Conservation (phyloP, 148 eudicot genomes). For the Rhododendron henanense region DNA sequence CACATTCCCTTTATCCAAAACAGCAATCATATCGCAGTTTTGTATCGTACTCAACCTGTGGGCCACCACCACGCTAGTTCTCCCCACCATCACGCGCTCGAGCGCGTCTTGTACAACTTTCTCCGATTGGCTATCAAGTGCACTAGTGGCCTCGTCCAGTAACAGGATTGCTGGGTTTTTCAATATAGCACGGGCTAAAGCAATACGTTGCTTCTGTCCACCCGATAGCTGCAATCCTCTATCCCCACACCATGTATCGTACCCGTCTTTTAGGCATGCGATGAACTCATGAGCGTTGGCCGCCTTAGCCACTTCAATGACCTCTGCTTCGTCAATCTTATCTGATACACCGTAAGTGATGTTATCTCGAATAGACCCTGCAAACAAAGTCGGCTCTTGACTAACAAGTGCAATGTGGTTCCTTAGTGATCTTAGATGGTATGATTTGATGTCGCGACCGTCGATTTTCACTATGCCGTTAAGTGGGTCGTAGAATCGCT, state of each 20-base stretch:
- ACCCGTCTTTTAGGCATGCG: not conserved
- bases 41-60: not conserved
- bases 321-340: not conserved
- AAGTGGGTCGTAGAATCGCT: not conserved
- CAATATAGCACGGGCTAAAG: not conserved
- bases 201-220: not conserved
- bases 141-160: not conserved
- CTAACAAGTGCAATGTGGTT: slow-evolving; percentile 3
- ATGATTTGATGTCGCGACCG: not conserved
- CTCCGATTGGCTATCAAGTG: not conserved
- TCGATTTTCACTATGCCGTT: not conserved
- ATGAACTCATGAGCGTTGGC: not conserved
- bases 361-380: not conserved
- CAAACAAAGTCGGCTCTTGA: not conserved
- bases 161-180: not conserved
- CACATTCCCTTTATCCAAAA: not conserved
- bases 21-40: not conserved
- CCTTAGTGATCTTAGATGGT: not conserved
- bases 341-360: not conserved
- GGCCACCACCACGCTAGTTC: not conserved
- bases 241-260: not conserved
- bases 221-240: not conserved
- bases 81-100: not conserved
- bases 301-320: not conserved
- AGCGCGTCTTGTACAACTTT: not conserved